A percentile compares a stretch with the other conserved stretches of the same genome.
Conservation (phyloP, 305 asterid genomes). For the Fraxinus sp. region DNA sequence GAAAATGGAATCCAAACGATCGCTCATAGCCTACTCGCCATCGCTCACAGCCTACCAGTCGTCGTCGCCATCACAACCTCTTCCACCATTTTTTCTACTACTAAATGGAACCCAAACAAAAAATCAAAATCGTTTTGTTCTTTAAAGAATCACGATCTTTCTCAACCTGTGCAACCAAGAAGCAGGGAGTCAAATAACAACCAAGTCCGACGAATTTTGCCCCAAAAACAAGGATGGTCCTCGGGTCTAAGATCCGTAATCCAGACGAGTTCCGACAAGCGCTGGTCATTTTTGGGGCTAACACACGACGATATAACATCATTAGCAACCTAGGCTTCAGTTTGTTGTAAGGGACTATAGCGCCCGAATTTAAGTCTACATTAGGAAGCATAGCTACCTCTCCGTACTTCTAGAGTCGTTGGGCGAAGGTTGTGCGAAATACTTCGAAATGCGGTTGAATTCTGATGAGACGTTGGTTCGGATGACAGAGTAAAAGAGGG, state of each 20-base stretch:
- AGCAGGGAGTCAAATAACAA: conserved; percentile 37
- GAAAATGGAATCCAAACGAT: too few species aligned
- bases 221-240: conserved; percentile 36
- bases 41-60: too few species aligned
- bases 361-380: conserved; percentile 24
- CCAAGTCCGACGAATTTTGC: conserved; percentile 32
- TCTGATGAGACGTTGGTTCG: conserved; percentile 31
- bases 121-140: too few species aligned
- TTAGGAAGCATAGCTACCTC: conserved; percentile 12
- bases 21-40: too few species aligned
- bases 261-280: conserved; percentile 42
- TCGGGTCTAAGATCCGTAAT: conserved; percentile 41
- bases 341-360: conserved; percentile 28
- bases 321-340: conserved; percentile 21
- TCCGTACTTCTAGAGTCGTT: conserved; percentile 6
- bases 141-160: background rate
- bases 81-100: too few species aligned
- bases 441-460: conserved; percentile 31
- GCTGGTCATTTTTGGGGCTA: conserved; percentile 25
- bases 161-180: conserved; percentile 27
- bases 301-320: conserved; percentile 2
- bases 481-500: background rate
- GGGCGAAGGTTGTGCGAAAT: conserved; percentile 34
- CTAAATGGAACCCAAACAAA: too few species aligned
- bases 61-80: too few species aligned